phyloP scores from a whole-genome alignment of 1,139 yeast species.

The Kodamaea suecica region DNA sequence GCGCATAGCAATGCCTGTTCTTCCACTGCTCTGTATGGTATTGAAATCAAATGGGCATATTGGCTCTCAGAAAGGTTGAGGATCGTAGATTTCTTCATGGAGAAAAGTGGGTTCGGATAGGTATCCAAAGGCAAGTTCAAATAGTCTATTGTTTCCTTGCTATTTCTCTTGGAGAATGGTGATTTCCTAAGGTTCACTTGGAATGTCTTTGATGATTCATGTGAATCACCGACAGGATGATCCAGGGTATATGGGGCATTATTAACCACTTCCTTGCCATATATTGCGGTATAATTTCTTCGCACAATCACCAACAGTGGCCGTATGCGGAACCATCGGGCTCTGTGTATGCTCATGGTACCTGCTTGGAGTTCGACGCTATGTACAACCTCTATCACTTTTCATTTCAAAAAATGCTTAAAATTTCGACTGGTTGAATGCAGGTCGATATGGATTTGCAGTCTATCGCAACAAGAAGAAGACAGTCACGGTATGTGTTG shows the following conservation, averaged over 20 bases:
- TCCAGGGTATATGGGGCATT: neutral
- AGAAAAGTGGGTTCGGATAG: conserved; percentile 34
- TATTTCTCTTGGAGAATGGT: conserved; percentile 8
- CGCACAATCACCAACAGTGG: neutral
- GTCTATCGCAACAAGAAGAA: no score
- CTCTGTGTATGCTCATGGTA: neutral
- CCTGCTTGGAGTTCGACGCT: neutral
- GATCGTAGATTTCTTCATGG: conserved; percentile 28
- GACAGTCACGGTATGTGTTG: no score
- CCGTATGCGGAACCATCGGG: conserved; percentile 1
- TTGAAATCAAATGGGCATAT: conserved; percentile 23
- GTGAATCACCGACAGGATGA: conserved; percentile 2
- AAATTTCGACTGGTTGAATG: no score
- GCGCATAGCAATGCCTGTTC: conserved; percentile 33
- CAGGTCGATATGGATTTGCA: no score
- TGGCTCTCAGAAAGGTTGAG: conserved; percentile 20
- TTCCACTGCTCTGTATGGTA: conserved; percentile 24
- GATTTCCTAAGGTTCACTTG: conserved; percentile 5
- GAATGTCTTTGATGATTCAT: neutral
- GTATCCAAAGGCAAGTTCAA: conserved; percentile 18
- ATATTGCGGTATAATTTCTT: conserved; percentile 4
- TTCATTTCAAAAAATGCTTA: no score
- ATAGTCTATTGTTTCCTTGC: conserved; percentile 7
- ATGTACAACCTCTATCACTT: no score
- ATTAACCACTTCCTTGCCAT: no score